These are phyloP conservation scores for Colletotrichum lini DNA, from an alignment of 2,329 filamentous ascomycete species.

Conservation along the genomic window DNA sequence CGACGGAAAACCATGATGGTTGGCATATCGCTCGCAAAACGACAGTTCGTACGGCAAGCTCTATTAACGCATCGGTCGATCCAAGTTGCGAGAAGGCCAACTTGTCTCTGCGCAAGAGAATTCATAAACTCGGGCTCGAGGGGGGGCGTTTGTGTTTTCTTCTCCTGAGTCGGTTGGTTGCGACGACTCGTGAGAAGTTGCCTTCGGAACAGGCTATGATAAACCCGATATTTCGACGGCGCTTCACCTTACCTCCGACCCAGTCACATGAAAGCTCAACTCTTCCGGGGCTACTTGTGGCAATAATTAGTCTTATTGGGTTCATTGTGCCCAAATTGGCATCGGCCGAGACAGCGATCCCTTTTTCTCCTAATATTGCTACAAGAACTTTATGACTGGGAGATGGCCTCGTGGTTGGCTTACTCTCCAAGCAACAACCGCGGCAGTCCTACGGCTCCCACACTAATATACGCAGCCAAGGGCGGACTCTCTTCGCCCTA, in stretches of 20 bases:
- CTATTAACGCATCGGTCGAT: background rate
- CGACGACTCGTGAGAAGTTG: constrained; percentile 28
- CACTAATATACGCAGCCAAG: no score
- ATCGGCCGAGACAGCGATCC: no score
- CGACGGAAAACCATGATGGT: background rate
- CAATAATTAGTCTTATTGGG: background rate
- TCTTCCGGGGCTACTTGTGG: constrained; percentile 17
- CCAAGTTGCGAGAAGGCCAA: background rate
- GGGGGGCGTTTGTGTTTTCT: background rate
- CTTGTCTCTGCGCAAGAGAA: background rate
- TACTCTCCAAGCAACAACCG: constrained; percentile 13
- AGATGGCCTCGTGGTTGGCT: constrained; percentile 7
- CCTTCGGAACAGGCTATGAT: constrained; percentile 24
- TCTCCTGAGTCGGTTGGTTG: constrained; percentile 3
- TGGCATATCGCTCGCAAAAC: background rate
- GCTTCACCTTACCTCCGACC: constrained; percentile 29
- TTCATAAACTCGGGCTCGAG: background rate
- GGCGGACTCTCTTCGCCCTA: no score
- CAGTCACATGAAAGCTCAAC: constrained; percentile 13
- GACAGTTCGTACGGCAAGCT: background rate
- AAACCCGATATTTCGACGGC: constrained; percentile 28
- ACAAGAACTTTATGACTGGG: background rate
- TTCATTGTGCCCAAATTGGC: no score
- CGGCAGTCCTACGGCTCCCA: constrained; percentile 16
- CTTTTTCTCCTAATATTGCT: background rate